Evolutionary conservation across 352 stramenopile species (phyloP).

Genomic region (Phytophthora brassicae): DNA sequence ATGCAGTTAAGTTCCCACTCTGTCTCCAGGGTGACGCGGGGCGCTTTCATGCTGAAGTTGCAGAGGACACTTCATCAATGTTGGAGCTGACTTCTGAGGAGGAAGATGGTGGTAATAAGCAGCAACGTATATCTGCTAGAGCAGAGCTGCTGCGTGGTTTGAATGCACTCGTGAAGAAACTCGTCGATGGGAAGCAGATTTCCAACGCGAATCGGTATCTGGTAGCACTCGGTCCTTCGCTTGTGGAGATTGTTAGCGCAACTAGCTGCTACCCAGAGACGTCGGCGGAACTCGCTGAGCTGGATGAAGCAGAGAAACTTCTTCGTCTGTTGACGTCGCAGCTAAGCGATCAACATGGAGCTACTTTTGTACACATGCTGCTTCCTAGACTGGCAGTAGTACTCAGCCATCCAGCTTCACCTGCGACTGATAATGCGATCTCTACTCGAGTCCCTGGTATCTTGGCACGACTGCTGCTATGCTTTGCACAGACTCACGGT

Average conservation of each 20-base stretch:
- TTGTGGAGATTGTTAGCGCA: conserved; percentile 37
- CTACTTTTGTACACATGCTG: conserved; percentile 59
- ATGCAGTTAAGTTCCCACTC: conserved; percentile 32
- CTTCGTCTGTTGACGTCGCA: conserved; percentile 50
- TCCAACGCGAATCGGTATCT: conserved; percentile 50
- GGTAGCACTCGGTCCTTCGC: conserved; percentile 35
- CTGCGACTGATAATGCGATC: conserved; percentile 15
- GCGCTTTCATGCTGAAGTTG: conserved; percentile 45
- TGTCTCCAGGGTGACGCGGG: conserved; percentile 31
- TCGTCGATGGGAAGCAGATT: conserved; percentile 44
- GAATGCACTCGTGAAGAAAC: conserved; percentile 37
- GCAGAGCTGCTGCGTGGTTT: conserved; percentile 42
- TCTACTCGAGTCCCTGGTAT: conserved; percentile 25
- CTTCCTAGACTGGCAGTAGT: conserved; percentile 54
- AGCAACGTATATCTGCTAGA: conserved; percentile 21
- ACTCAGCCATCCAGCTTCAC: conserved; percentile 21
- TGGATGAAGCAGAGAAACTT: conserved; percentile 50
- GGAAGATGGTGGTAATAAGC: conserved; percentile 14
- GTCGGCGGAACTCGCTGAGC: conserved; percentile 27
- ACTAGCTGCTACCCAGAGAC: conserved; percentile 29
- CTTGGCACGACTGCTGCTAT: conserved; percentile 45
- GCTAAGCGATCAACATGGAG: conserved; percentile 46
- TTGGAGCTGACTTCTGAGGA: conserved; percentile 12
- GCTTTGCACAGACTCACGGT: conserved; percentile 53
- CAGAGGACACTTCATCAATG: conserved; percentile 18